Conservation (phyloP, 495 filamentous ascomycete species). For the Aspergillus affinis region DNA sequence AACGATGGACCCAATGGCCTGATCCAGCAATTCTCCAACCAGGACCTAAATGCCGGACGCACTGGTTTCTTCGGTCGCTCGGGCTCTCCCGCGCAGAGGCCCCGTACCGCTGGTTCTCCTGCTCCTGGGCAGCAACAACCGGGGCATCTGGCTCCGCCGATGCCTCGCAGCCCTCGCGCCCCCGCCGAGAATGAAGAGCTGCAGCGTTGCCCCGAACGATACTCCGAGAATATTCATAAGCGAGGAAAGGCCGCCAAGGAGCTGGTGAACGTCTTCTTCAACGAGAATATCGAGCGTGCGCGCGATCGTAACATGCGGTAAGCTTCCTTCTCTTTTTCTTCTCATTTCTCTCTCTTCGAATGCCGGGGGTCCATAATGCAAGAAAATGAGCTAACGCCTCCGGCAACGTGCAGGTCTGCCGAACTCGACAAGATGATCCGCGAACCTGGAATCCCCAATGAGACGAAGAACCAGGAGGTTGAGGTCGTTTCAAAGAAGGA, state of each 20-base stretch:
- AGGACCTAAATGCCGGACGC: slow-evolving; percentile 79
- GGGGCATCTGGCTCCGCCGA: slow-evolving; percentile 62
- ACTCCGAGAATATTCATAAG: slow-evolving; percentile 76
- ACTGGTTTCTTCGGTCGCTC: slow-evolving; percentile 68
- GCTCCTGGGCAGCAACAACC: slow-evolving; percentile 61
- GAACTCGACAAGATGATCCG: slow-evolving; percentile 82
- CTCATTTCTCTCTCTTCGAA: no score
- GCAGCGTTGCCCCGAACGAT: slow-evolving; percentile 75
- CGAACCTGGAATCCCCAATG: slow-evolving; percentile 68
- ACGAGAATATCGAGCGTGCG: slow-evolving; percentile 90
- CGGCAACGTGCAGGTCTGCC: slow-evolving; percentile 60
- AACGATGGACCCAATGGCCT: slow-evolving; percentile 75
- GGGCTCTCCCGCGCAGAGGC: slow-evolving; percentile 69
- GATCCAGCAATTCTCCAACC: slow-evolving; percentile 94
- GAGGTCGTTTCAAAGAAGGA: slow-evolving; percentile 79
- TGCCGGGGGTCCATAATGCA: no score
- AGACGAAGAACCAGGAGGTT: slow-evolving; percentile 75
- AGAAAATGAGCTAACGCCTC: neutral
- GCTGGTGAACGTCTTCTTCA: slow-evolving; percentile 85
- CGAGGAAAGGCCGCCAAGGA: slow-evolving; percentile 61
- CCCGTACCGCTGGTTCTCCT: slow-evolving; percentile 68
- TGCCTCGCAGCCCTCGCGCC: slow-evolving; percentile 52
- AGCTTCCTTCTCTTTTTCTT: slow-evolving; percentile 28
- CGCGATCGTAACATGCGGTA: slow-evolving; percentile 89
- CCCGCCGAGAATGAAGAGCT: slow-evolving; percentile 47